phyloP scores from a whole-genome alignment of 495 filamentous ascomycete genomes.

The Tuber brumale region DNA sequence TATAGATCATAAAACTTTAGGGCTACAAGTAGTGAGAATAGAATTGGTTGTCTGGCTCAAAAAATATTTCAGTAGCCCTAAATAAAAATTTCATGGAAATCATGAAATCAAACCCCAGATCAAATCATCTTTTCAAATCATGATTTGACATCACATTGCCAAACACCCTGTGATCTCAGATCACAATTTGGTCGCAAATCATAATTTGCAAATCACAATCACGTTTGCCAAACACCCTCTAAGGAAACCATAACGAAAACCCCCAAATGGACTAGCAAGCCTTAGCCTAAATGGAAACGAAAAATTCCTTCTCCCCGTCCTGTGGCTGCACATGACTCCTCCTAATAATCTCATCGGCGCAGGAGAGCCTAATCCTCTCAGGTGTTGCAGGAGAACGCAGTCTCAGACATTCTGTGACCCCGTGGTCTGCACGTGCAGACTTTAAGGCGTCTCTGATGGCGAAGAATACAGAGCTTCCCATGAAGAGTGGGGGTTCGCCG shows the following conservation, averaged over 20 bases:
- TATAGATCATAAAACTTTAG: no score
- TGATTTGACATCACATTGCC: no score
- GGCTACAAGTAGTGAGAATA: no score
- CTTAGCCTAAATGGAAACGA: slow-evolving; percentile 42
- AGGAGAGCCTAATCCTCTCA: slow-evolving; percentile 47
- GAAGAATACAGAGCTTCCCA: slow-evolving; percentile 91
- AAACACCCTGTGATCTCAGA: no score
- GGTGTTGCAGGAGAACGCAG: slow-evolving; percentile 52
- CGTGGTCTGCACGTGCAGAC: slow-evolving; percentile 64
- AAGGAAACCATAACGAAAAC: neutral
- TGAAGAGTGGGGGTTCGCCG: slow-evolving; percentile 92
- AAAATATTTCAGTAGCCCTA: no score
- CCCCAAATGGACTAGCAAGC: neutral
- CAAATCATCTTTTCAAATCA: no score
- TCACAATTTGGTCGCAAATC: no score
- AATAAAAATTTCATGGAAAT: no score
- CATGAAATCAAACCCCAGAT: no score
- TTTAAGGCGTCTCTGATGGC: slow-evolving; percentile 80
- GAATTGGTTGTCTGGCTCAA: no score
- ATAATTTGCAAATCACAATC: no score
- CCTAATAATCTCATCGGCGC: slow-evolving; percentile 48
- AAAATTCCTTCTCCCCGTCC: slow-evolving; percentile 47
- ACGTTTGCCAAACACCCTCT: no score
- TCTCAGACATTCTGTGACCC: slow-evolving; percentile 45
- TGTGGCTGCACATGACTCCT: slow-evolving; percentile 43